Evolutionary conservation across 345 rosid species (phyloP).

Genomic region (Jatropha curcas): DNA sequence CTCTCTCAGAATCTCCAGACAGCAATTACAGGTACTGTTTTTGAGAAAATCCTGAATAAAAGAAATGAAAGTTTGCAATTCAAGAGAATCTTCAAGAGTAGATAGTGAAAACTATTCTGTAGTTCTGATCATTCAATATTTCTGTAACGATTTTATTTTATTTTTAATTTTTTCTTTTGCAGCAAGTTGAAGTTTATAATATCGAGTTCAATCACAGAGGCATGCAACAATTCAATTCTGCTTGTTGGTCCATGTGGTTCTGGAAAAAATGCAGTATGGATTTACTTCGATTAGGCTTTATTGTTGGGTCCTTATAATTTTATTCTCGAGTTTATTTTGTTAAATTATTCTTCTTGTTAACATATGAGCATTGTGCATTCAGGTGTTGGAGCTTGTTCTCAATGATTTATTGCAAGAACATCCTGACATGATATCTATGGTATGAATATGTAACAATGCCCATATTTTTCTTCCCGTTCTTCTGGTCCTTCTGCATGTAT

Average conservation of each 20-base stretch:
- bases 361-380: constrained; percentile 1
- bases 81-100: not conserved
- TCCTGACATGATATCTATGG: constrained; percentile 73
- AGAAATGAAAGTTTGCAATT: not conserved
- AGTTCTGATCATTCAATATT: not conserved
- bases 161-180: constrained; percentile 15
- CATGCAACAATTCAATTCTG: constrained; percentile 85
- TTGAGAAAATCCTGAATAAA: not conserved
- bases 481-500: not conserved
- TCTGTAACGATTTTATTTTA: not conserved
- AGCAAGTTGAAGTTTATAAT: constrained; percentile 76
- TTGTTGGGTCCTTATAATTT: not conserved
- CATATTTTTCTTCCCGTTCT: not conserved
- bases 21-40: constrained; percentile 68
- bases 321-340: not conserved
- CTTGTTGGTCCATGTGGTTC: constrained; percentile 95
- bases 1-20: constrained; percentile 61
- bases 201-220: constrained; percentile 72
- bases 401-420: constrained; percentile 58
- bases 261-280: constrained; percentile 71
- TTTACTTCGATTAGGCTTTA: not conserved
- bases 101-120: not conserved
- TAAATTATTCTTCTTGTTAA: not conserved
- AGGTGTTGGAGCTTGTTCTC: constrained; percentile 91
- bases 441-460: constrained; percentile 33